These are phyloP conservation scores for Aspergillus fumigatiaffinis DNA, from an alignment of 2,329 filamentous ascomycete genomes.

Conservation along the genomic window DNA sequence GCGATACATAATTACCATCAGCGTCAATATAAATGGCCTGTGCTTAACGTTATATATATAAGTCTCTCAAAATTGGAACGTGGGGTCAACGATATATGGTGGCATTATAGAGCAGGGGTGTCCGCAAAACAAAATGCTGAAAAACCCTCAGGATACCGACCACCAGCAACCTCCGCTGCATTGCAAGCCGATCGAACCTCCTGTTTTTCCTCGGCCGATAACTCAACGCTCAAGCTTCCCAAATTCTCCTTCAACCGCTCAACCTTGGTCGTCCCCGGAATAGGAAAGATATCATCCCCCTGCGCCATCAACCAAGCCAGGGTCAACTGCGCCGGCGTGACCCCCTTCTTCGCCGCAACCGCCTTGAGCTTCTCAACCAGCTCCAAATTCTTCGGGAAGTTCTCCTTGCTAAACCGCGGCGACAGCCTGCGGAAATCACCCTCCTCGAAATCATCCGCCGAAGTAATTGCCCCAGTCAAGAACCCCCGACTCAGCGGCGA, in stretches of 20 bases:
- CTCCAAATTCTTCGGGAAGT: constrained; percentile 54
- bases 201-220: constrained; percentile 14
- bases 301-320: constrained; percentile 62
- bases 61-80: no score
- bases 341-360: constrained; percentile 52
- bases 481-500: constrained; percentile 44
- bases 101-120: not conserved
- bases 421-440: constrained; percentile 45
- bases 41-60: no score
- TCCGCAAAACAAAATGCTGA: constrained; percentile 7
- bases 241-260: constrained; percentile 46
- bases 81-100: no score
- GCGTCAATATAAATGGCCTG: no score
- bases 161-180: constrained; percentile 5
- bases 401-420: constrained; percentile 51
- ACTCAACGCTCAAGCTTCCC: constrained; percentile 11
- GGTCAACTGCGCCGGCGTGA: constrained; percentile 54
- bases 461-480: constrained; percentile 41
- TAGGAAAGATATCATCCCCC: constrained; percentile 58
- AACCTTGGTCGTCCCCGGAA: constrained; percentile 51
- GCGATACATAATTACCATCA: no score
- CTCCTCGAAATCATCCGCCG: constrained; percentile 34
- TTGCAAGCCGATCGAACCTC: constrained; percentile 6
- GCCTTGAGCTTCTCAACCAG: constrained; percentile 49
- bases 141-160: constrained; percentile 5